Evolutionary conservation across 179 eudicot species (phyloP), one percentile per base, ranked within the genome.

Genomic region (Beta lomatogona): DNA sequence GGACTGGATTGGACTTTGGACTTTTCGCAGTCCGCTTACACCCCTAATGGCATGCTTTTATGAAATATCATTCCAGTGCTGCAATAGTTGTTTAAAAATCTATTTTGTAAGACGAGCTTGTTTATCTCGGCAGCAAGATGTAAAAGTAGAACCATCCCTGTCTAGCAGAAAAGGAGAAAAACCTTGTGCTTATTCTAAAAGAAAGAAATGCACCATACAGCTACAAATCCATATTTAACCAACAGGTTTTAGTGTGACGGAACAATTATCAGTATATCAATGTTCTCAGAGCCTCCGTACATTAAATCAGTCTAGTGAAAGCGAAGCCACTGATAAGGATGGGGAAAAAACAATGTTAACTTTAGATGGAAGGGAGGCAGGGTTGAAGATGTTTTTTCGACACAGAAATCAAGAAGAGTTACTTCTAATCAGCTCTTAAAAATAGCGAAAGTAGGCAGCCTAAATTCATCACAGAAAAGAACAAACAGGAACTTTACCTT

Each of bases 401-500:
- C 59, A 16, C 18, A 9, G 25, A 21, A 13, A 50, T 71, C 9
- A 19, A 71, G 75, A 16, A 45, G 8, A n/a, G 53, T 31, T 36
- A 59, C 52, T 6, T 52, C 31, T 16, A 10, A 31, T 67, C 53
- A 68, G 41, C 15, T 55, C 21, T 25, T 28, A 67, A 78, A 57
- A 45, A 28, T 63, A 4, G 28, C 25, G 25, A 60, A 36, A 54
- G 54, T 44, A 55, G 16, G 57, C 31, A 71, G 69, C 45, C 16
- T 54, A 7, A 57, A 63, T 21, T 18, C 55, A 71, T 7, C 12
- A 9, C 18, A 76, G 10, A 53, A 50, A 16, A 55, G 44, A 28
- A 59, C 15, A 22, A 57, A 67, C 45, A 60, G 21, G 81, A 76
- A 74, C 4, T 31, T 85, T 87, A 96, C 99, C 98, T 96, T 94